These are phyloP conservation scores for Aquilaria sinensis DNA, from an alignment of 345 rosid species.

Conservation along the genomic window DNA sequence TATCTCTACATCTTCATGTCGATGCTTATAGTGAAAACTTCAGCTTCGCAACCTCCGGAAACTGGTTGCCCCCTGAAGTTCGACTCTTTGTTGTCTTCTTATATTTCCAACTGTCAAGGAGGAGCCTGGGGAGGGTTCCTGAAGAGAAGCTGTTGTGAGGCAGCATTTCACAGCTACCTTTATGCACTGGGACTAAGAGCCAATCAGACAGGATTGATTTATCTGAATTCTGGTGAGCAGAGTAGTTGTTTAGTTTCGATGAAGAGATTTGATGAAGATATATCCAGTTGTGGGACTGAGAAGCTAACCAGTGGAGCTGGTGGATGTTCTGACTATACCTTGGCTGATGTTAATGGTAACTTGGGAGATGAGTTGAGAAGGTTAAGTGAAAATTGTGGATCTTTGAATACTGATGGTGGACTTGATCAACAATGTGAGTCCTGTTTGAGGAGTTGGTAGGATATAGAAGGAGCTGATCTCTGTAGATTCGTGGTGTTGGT, in stretches of 20 bases:
- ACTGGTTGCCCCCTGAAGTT: constrained; percentile 21
- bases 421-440: constrained; percentile 16
- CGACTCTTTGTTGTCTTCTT: background rate
- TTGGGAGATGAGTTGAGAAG: constrained; percentile 18
- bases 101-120: constrained; percentile 12
- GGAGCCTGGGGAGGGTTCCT: constrained; percentile 43
- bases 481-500: no score
- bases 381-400: constrained; percentile 20
- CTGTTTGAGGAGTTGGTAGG: constrained; percentile 31
- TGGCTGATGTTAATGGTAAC: constrained; percentile 23
- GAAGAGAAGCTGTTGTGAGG: constrained; percentile 22
- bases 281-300: constrained; percentile 30
- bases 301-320: constrained; percentile 31
- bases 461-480: no score
- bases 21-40: background rate
- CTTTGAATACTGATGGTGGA: constrained; percentile 9
- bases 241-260: constrained; percentile 23
- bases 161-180: constrained; percentile 24
- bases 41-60: constrained; percentile 17
- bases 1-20: constrained; percentile 13
- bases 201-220: constrained; percentile 29
- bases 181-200: constrained; percentile 24
- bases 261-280: constrained; percentile 17
- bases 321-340: constrained; percentile 34
- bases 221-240: constrained; percentile 27